phyloP scores from a whole-genome alignment of 164 flowering plant species.

The Vitis labrusca region DNA sequence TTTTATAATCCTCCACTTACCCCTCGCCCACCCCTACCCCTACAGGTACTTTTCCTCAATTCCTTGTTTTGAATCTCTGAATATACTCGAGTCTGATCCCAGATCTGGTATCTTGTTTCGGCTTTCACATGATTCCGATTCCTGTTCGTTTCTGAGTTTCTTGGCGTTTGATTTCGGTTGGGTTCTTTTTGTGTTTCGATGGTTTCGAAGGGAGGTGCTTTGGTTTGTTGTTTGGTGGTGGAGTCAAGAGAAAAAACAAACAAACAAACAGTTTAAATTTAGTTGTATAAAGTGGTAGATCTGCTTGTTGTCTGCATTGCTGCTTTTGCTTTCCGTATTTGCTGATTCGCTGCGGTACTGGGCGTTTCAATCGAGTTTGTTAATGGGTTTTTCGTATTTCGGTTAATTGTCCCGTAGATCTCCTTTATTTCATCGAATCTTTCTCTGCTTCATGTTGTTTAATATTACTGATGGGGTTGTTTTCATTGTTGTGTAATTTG shows the following conservation, averaged over 20 bases:
- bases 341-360: too few species aligned
- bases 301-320: not conserved
- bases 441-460: too few species aligned
- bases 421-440: too few species aligned
- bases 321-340: too few species aligned
- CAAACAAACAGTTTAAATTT: not conserved
- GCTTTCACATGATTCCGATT: not conserved
- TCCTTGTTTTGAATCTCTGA: not conserved
- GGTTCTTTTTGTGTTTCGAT: not conserved
- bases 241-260: too few species aligned
- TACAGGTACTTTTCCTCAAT: not conserved
- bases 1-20: not conserved
- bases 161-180: too few species aligned
- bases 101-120: constrained; percentile 1
- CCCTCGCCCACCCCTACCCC: not conserved
- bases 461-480: too few species aligned
- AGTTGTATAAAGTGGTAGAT: constrained; percentile 1
- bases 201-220: constrained; percentile 3
- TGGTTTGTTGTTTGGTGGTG: constrained; percentile 1
- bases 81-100: not conserved
- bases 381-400: too few species aligned
- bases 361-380: too few species aligned
- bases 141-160: not conserved
- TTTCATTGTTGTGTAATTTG: too few species aligned
- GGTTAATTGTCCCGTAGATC: too few species aligned